Conservation (phyloP, 805 yeast species). For the Starmerella cellae region DNA sequence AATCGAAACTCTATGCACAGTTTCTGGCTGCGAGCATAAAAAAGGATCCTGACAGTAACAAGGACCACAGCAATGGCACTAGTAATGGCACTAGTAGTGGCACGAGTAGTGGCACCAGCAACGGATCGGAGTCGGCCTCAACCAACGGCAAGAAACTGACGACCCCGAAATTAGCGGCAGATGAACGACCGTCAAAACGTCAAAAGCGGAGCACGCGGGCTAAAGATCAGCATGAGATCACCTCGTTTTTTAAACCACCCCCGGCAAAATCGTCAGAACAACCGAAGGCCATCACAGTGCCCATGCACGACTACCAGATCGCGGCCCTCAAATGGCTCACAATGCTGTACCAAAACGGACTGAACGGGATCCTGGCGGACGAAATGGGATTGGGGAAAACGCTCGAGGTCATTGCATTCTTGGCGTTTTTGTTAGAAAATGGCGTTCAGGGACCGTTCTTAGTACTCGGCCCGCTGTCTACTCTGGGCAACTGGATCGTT, state of each 20-base stretch:
- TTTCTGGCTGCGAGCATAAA: slow-evolving; percentile 67
- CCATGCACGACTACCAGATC: slow-evolving; percentile 68
- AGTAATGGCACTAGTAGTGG: no score
- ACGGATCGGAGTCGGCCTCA: not conserved
- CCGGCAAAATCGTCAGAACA: slow-evolving; percentile 28
- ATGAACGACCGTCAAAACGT: not conserved
- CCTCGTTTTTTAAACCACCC: slow-evolving; percentile 17
- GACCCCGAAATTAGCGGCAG: not conserved
- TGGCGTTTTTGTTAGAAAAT: slow-evolving; percentile 64
- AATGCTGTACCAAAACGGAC: slow-evolving; percentile 80
- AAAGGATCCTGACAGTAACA: not conserved
- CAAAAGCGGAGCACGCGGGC: not conserved
- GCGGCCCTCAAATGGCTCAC: slow-evolving; percentile 87
- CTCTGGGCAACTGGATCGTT: slow-evolving; percentile 69
- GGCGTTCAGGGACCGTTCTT: slow-evolving; percentile 76
- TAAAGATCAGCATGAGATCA: not conserved
- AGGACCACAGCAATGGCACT: slow-evolving; percentile 22
- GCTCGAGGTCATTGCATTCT: slow-evolving; percentile 67
- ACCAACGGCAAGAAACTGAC: not conserved
- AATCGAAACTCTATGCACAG: slow-evolving; percentile 75
- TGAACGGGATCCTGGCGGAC: slow-evolving; percentile 90
- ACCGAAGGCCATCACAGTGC: slow-evolving; percentile 44
- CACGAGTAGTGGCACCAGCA: slow-evolving; percentile 16
- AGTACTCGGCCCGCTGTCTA: slow-evolving; percentile 87
- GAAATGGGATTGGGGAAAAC: slow-evolving; percentile 98